phyloP scores from a whole-genome alignment of 179 eudicot species.

The Pouteria campechiana region DNA sequence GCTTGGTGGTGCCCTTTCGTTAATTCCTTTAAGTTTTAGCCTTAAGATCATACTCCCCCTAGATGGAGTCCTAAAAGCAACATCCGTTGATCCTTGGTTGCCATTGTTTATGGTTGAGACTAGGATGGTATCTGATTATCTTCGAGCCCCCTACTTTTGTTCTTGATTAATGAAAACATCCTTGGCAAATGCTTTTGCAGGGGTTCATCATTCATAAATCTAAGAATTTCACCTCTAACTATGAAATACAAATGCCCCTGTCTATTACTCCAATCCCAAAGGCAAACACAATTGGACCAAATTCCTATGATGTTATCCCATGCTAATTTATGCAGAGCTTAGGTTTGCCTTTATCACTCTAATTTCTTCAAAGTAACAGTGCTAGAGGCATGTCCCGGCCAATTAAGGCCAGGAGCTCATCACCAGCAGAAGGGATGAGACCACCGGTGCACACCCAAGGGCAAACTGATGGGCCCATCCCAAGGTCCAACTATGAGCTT shows the following conservation, averaged over 20 bases:
- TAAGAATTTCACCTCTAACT: conserved; percentile 48
- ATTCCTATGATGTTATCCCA: too few species aligned
- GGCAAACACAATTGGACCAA: too few species aligned
- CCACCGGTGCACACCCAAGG: background rate
- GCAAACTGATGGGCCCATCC: background rate
- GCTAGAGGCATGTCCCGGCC: conserved; percentile 52
- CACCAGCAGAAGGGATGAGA: conserved; percentile 12
- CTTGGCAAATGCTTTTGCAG: conserved; percentile 61
- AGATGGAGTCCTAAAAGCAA: conserved; percentile 59
- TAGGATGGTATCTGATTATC: conserved; percentile 80
- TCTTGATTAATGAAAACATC: conserved; percentile 66
- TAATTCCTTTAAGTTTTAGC: too few species aligned
- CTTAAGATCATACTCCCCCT: too few species aligned
- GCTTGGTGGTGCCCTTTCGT: conserved; percentile 42
- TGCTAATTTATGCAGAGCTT: too few species aligned
- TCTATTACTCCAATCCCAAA: too few species aligned
- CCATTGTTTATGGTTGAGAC: conserved; percentile 88
- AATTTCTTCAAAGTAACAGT: conserved; percentile 59
- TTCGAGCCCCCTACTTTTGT: conserved; percentile 83
- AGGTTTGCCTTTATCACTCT: conserved; percentile 42
- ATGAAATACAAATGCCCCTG: conserved; percentile 31
- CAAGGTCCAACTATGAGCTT: background rate
- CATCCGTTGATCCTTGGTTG: conserved; percentile 87
- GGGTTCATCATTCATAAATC: conserved; percentile 53
- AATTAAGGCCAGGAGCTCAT: conserved; percentile 55